Conservation (phyloP, 768 basidiomycete species). For the Pisolithus orientalis region DNA sequence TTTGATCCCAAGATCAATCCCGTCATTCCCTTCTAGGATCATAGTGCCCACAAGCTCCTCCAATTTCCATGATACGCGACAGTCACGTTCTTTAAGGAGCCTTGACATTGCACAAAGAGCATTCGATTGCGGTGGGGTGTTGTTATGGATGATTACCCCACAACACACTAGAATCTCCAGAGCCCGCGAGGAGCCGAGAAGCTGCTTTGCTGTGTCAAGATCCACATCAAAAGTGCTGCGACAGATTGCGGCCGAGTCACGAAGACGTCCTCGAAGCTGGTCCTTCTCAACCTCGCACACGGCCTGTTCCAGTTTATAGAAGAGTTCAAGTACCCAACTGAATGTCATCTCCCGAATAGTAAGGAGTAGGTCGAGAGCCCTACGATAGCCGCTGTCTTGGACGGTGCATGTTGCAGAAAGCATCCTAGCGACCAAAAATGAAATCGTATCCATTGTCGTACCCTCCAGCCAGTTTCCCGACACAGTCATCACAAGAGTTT, state of each 20-base stretch:
- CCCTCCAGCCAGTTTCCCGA: constrained; percentile 37
- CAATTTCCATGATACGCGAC: constrained; percentile 22
- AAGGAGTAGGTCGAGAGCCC: constrained; percentile 23
- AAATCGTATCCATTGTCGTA: constrained; percentile 26
- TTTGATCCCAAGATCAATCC: constrained; percentile 14
- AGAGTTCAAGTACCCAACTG: constrained; percentile 15
- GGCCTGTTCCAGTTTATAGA: constrained; percentile 12
- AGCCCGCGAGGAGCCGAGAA: constrained; percentile 20
- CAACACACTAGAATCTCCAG: constrained; percentile 18
- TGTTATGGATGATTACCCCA: constrained; percentile 20
- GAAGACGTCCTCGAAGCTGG: constrained; percentile 19
- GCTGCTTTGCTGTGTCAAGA: not conserved
- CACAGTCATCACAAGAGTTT: constrained; percentile 15
- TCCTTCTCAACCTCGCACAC: constrained; percentile 4
- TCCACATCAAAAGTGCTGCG: constrained; percentile 29
- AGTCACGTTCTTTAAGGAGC: constrained; percentile 25
- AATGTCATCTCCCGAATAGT: constrained; percentile 19
- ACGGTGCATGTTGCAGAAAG: constrained; percentile 12
- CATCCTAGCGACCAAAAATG: constrained; percentile 20
- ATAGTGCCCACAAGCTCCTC: constrained; percentile 6
- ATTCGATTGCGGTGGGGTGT: constrained; percentile 13
- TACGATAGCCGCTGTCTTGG: constrained; percentile 6
- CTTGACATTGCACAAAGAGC: constrained; percentile 4
- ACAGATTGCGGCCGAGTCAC: constrained; percentile 35
- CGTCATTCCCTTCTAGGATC: constrained; percentile 2